A percentile compares a stretch with the other conserved stretches of the same genome.
phyloP scores from a whole-genome alignment of 2,329 filamentous ascomycete genomes.

The Pyricularia sp. region DNA sequence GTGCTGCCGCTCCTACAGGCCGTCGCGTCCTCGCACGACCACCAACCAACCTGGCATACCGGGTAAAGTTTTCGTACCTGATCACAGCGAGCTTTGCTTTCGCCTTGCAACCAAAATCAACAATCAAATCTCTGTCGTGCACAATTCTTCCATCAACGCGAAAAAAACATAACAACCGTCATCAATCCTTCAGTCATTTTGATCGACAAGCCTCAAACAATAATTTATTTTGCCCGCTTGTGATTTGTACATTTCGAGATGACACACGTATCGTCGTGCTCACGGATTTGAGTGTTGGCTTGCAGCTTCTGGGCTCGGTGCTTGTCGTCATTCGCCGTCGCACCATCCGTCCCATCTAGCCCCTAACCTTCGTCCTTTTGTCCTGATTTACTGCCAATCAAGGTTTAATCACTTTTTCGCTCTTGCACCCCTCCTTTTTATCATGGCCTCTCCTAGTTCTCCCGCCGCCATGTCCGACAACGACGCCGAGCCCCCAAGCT shows the following conservation, averaged over 20 bases:
- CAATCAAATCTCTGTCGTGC: background rate
- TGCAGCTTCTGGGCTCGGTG: background rate
- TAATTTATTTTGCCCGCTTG: background rate
- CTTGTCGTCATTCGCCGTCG: background rate
- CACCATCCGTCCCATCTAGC: background rate
- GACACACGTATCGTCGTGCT: background rate
- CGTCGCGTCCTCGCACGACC: background rate
- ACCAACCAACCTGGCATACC: background rate
- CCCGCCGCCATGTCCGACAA: conserved; percentile 29
- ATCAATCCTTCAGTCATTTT: background rate
- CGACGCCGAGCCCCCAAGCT: conserved; percentile 32
- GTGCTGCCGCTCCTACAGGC: background rate
- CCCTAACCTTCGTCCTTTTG: background rate
- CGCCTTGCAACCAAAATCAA: background rate
- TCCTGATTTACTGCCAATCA: background rate
- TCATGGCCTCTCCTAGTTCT: conserved; percentile 25
- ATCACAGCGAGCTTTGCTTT: background rate
- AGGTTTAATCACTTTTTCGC: background rate
- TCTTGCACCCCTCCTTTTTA: background rate
- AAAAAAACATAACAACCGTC: background rate
- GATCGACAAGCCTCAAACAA: background rate
- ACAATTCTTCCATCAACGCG: background rate
- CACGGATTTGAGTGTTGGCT: background rate
- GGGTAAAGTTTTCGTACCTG: background rate
- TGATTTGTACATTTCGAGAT: background rate